Base-by-base conservation (phyloP, 163 green algal genomes). In the Prototheca wickerhamii region DNA sequence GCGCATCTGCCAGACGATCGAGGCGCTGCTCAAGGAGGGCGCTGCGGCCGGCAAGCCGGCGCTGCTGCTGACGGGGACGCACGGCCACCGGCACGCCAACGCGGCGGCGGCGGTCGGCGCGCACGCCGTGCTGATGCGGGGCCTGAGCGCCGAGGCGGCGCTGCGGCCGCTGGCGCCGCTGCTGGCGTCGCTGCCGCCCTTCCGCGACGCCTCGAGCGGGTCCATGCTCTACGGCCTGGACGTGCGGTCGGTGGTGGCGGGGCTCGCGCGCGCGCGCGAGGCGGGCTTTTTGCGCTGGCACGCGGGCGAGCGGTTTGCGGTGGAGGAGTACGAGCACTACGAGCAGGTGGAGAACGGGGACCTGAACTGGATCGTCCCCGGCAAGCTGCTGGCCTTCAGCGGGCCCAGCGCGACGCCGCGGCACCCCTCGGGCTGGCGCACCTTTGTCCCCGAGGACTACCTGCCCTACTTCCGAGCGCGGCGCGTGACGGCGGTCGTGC, bases 271-370 rank as follows among this genome's bases (percentile, higher is more conserved):
- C 35, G 90, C 90, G 2, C 85, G 83, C 18, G 72, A 86, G 23
- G 75, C 84, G 2, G 89, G 88, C 2, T 89, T 95, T 54, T 81
- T 96, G 25, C 82, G 94, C 67, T 93, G 85, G 82, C 75, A 87
- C 40, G 65, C 71, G 56, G 71, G 60, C 23, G 84, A 75, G 49
- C 60, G 64, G 0, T 95, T 94, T 70, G 81, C 91, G 60, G 35
- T 92, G 28, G 85, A 88, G 26, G 86, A 96, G 72, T 97, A 96
- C 61, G 86, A 95, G 68, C 77, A 90, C 73, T 96, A 94, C 50
- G 90, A 97, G 75, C 87, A 93, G 78, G 90, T 97, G 28, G 86
- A 96, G 82, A 92, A 96, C 64, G 91, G 91, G 8, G 91, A 97
- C 69, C 75, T 95, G 20, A 96, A 95, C 80, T 97, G 91, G 91